Percentiles rank a stretch among this genome's conserved stretches.
phyloP scores from a whole-genome alignment of 2,329 filamentous ascomycete genomes.

The Paecilomyces dactylethromorphus region DNA sequence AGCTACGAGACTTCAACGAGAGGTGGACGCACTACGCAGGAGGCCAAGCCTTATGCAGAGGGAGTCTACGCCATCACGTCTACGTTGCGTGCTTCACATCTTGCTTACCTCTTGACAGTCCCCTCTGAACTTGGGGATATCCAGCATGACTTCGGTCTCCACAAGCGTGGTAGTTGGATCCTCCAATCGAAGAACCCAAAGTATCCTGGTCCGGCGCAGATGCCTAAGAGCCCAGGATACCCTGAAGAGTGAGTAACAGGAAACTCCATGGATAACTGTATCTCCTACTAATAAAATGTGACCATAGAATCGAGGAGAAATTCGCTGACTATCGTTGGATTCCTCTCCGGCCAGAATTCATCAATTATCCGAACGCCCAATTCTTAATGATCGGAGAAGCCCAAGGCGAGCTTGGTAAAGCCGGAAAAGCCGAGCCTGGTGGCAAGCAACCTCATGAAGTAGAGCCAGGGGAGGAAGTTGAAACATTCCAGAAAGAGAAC shows the following conservation, averaged over 20 bases:
- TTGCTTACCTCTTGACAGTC: constrained; percentile 74
- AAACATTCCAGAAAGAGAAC: constrained; percentile 71
- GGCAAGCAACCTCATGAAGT: constrained; percentile 51
- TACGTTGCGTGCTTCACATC: constrained; percentile 64
- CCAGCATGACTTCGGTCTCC: constrained; percentile 68
- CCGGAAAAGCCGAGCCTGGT: constrained; percentile 24
- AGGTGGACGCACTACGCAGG: constrained; percentile 61
- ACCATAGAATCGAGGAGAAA: constrained; percentile 57
- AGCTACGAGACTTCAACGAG: constrained; percentile 72
- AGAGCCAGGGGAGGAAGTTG: constrained; percentile 62
- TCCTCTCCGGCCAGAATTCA: constrained; percentile 63
- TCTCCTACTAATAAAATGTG: constrained; percentile 9
- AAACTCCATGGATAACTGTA: constrained; percentile 1
- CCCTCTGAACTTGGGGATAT: constrained; percentile 63
- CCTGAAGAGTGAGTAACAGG: constrained; percentile 54
- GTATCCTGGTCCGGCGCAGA: constrained; percentile 56
- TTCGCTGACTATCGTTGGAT: constrained; percentile 70
- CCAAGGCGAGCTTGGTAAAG: constrained; percentile 26
- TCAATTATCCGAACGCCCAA: constrained; percentile 70
- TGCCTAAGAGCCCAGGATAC: constrained; percentile 63
- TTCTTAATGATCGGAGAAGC: constrained; percentile 67
- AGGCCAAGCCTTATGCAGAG: constrained; percentile 71
- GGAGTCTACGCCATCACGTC: constrained; percentile 77
- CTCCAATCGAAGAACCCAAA: constrained; percentile 75
- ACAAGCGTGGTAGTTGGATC: constrained; percentile 67